Conservation (phyloP, 345 rosid genomes). For the Pistacia integerrima region DNA sequence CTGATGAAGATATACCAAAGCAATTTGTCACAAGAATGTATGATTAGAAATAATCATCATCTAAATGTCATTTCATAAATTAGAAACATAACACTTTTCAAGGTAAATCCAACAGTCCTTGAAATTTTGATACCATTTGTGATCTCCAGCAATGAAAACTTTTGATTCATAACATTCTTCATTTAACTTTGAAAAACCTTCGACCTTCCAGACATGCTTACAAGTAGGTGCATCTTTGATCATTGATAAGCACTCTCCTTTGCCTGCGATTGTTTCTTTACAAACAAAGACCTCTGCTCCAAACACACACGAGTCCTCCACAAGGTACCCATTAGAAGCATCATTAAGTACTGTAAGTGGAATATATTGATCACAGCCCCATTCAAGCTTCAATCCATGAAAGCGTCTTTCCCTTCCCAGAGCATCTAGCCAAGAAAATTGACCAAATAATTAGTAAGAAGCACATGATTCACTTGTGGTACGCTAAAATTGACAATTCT, state of each 20-base stretch:
- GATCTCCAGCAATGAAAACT: slow-evolving; percentile 26
- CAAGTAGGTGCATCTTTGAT: slow-evolving; percentile 8
- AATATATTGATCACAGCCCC: slow-evolving; percentile 47
- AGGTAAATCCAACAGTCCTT: too few relatives aligned
- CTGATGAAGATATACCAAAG: too few relatives aligned
- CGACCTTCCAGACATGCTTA: slow-evolving; percentile 41
- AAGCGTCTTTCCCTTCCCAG: slow-evolving; percentile 38
- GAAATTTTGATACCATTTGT: slow-evolving; percentile 34
- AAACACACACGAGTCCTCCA: slow-evolving; percentile 39
- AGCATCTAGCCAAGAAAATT: slow-evolving; percentile 28
- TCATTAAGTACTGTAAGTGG: slow-evolving; percentile 25
- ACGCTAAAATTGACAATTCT: too few relatives aligned
- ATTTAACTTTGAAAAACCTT: slow-evolving; percentile 29
- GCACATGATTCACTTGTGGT: not conserved
- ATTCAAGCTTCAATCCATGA: slow-evolving; percentile 33
- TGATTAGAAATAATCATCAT: too few relatives aligned
- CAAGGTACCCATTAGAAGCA: slow-evolving; percentile 37
- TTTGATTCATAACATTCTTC: not conserved
- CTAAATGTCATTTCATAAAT: too few relatives aligned
- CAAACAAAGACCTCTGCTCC: slow-evolving; percentile 47
- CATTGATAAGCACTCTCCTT: slow-evolving; percentile 39
- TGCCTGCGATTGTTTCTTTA: slow-evolving; percentile 36
- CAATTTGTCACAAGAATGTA: too few relatives aligned
- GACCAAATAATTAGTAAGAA: not conserved
- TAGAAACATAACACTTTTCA: too few relatives aligned